Evolutionary conservation across 1,139 yeast species (phyloP).

Genomic region (Wickerhamomyces sp.): DNA sequence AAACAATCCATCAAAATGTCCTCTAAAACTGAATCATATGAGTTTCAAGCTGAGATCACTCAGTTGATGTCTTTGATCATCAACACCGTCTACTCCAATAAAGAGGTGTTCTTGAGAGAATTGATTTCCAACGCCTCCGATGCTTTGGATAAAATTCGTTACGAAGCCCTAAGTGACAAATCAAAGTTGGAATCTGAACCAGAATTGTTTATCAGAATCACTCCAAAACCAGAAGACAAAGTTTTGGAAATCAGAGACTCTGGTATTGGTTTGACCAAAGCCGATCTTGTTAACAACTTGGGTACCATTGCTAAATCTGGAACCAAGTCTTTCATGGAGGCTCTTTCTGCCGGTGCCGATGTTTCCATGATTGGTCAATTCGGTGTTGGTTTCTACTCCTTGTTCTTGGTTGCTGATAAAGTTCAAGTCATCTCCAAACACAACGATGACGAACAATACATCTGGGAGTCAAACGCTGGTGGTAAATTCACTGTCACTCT

Average conservation of each 20-base stretch:
- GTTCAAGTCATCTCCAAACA: constrained; percentile 98
- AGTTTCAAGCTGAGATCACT: constrained; percentile 99
- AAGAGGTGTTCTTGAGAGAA: constrained; percentile 98
- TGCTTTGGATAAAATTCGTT: constrained; percentile 95
- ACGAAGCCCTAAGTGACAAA: constrained; percentile 92
- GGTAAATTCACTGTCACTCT: constrained; percentile 96
- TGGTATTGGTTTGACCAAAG: constrained; percentile 99
- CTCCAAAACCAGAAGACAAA: constrained; percentile 93
- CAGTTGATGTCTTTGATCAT: constrained; percentile 99
- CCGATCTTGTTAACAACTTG: constrained; percentile 97
- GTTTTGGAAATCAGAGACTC: constrained; percentile 97
- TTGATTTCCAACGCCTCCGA: constrained; percentile 97
- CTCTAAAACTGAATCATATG: constrained; percentile 68
- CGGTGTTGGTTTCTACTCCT: constrained; percentile 99
- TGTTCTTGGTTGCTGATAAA: constrained; percentile 98
- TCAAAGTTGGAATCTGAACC: constrained; percentile 91
- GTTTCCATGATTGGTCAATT: constrained; percentile 99
- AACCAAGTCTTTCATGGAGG: constrained; percentile 99
- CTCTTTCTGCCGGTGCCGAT: constrained; percentile 98
- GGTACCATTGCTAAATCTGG: constrained; percentile 99
- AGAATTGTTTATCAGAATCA: constrained; percentile 93
- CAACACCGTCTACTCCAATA: constrained; percentile 99
- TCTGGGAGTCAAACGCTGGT: constrained; percentile 99
- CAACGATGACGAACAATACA: constrained; percentile 98
- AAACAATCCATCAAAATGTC: constrained; percentile 43